These are phyloP conservation scores for Mortierella alpina DNA, from an alignment of 192 early-diverging fungal species.

Conservation along the genomic window DNA sequence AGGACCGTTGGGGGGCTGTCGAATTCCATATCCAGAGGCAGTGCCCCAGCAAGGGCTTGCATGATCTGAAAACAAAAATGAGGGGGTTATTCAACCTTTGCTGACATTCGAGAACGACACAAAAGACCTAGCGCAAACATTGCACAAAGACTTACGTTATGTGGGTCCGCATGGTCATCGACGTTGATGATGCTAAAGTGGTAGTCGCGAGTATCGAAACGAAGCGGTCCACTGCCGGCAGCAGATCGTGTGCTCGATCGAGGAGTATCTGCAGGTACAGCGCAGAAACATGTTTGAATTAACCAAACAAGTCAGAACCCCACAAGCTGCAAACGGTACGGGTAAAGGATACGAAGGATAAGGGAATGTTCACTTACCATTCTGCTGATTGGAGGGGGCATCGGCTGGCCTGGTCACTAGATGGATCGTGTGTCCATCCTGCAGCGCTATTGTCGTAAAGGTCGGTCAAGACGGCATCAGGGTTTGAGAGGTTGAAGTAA, in stretches of 20 bases:
- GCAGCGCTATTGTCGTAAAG: slow-evolving; percentile 39
- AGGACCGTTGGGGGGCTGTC: slow-evolving; percentile 23
- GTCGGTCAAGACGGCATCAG: neutral
- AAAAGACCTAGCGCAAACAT: neutral
- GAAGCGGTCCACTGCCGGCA: neutral
- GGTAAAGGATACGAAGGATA: neutral
- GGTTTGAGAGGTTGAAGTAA: neutral
- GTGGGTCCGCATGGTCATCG: slow-evolving; percentile 19
- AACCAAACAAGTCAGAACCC: neutral
- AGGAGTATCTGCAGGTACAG: slow-evolving; percentile 17
- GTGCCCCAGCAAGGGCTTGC: slow-evolving; percentile 36
- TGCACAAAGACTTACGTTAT: slow-evolving; percentile 12
- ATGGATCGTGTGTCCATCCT: slow-evolving; percentile 63
- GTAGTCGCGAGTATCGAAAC: slow-evolving; percentile 18
- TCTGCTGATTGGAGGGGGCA: slow-evolving; percentile 56
- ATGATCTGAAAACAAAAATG: slow-evolving; percentile 22
- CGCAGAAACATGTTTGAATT: neutral
- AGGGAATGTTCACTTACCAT: slow-evolving; percentile 46
- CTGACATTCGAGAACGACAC: neutral
- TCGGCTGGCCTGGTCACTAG: slow-evolving; percentile 62
- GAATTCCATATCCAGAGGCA: slow-evolving; percentile 21
- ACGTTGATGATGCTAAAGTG: slow-evolving; percentile 38
- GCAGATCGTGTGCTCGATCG: slow-evolving; percentile 2
- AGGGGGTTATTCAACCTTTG: neutral
- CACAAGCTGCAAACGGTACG: neutral